Conservation (phyloP, 495 filamentous ascomycete species). For the Annulohypoxylon stygium region DNA sequence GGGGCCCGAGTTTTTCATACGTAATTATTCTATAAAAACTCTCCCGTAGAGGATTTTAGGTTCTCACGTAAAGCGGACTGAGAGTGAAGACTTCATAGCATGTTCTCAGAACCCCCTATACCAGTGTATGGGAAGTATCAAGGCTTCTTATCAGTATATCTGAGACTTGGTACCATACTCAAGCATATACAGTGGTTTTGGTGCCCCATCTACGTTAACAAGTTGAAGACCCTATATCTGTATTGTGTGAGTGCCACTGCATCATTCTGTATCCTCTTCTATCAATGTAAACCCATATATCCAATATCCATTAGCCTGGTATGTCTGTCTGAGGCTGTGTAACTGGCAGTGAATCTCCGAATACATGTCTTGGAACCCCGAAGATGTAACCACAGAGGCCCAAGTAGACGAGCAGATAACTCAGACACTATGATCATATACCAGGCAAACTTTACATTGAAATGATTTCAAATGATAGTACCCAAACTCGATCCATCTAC, state of each 20-base stretch:
- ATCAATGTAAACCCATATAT: neutral
- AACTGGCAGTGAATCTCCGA: conserved; percentile 1
- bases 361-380: neutral
- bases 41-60: no score
- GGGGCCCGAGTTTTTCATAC: neutral
- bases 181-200: neutral
- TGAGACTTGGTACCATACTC: no score
- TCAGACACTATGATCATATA: neutral
- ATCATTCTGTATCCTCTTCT: neutral
- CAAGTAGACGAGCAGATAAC: neutral
- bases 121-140: neutral
- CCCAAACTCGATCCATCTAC: neutral
- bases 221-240: neutral
- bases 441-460: neutral
- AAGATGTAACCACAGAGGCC: neutral
- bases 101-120: neutral
- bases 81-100: neutral
- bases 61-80: neutral
- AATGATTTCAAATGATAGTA: neutral
- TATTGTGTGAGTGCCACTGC: neutral
- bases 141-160: no score
- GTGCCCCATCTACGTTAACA: neutral
- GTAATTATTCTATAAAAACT: neutral
- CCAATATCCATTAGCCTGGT: neutral
- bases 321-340: neutral